Evolutionary conservation across 139 green algal species (phyloP), one percentile per base, ranked within the genome.

Genomic region (Coccomyxa sp.): DNA sequence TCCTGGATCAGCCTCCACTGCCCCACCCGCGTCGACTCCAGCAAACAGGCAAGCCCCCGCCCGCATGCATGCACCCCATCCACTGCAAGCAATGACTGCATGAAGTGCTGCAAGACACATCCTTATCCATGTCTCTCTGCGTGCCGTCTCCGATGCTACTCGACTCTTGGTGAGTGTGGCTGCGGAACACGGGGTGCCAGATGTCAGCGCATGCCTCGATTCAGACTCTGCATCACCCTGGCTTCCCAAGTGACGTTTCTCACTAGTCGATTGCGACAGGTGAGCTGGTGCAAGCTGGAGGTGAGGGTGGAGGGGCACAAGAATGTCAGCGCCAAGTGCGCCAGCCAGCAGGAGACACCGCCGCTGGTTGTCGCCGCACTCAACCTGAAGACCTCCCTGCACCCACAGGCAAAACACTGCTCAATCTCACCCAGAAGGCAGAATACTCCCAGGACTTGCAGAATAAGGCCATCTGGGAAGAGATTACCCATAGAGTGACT

Each of bases 201-300:
- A 51, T 51, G 38, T 51, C 38, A 51, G 38, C 38, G 7, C 3
- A 51, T 3, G 38, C 38, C 7, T 51, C 38, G 3, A 7, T 51
- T 51, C 3, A 51, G 38, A 51, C 38, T 51, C 38, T 51, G 7
- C 38, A 51, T 51, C 38, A 51, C 38, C 38, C 38, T 51, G 38
- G 38, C 38, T 51, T 51, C 7, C 38, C 38, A 51, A n/a, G 38
- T 51, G 38, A 51, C 38, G 38, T 51, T 51, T 51, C 38, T 51
- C 38, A 51, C 38, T 7, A 51, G 74, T 7, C 11, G n/a, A 3
- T 27, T 79, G 23, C 74, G 9, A 27, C 83, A 96, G 92, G 82
- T 95, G 77, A 97, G 89, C 58, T 99, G 95, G 92, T 99, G 96
- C 91, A 95, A 95, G 83, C 82, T 98, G 79, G 97, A 99, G 87